Evolutionary conservation across 345 rosid genomes (phyloP), one percentile per base, ranked within the genome.

Genomic region (Anastatica hierochuntica): DNA sequence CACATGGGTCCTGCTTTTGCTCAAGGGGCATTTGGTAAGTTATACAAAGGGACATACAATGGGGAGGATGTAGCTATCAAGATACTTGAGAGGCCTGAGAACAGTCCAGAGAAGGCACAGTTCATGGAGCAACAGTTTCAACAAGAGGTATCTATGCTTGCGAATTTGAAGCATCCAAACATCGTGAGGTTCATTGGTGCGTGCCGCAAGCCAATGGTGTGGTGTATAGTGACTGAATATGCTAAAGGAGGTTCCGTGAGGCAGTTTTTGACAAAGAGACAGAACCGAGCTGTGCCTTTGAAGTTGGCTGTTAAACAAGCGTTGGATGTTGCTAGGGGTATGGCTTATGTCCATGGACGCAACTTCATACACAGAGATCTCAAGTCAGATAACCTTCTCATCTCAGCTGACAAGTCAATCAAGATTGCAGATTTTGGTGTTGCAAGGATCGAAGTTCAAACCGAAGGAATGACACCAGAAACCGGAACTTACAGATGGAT

Each of bases 21-120:
- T 13, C 82, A 80, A 66, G 85, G 85, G 2, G 76, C 82, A 53
- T 80, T 75, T 46, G 85, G 85, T 18, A 77, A 73, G 30, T 24
- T 80, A 15, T 80, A 68, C 47, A 73, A 58, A 68, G 77, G 77
- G 20, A 52, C 49, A 3, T 73, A 73, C 37, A 60, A 69, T 13
- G 77, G 74, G 7, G 73, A 59, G 17, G 76, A 68, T 24, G 76
- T 72, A 8, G 76, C 76, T 0, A 68, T 72, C 34, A 72, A 72
- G 70, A 63, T 72, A 43, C 56, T 72, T 14, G 76, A 68, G 64
- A 2, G 73, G 63, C 73, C 73, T 2, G 68, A 52, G 49, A 43
- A 64, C 39, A 60, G 43, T 12, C 67, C 43, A 0, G 73, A 72
- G 10, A 67, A 47, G 33, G 73, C 73, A 2, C 76, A 62, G 40